Conservation (phyloP, 495 filamentous ascomycete species). For the Talaromyces trachyspermus region DNA sequence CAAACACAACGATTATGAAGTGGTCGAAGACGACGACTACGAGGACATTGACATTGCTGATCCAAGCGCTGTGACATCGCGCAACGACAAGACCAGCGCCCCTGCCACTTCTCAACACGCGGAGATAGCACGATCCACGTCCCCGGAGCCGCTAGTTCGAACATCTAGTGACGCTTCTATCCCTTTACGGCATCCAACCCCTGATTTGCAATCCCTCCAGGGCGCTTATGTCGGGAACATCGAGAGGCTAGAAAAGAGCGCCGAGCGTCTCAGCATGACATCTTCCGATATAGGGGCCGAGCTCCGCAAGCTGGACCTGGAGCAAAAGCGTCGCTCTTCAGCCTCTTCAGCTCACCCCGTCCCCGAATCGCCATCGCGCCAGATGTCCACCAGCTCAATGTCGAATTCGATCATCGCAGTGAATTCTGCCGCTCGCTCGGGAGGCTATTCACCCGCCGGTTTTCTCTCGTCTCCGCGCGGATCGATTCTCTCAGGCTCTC, state of each 20-base stretch:
- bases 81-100: neutral
- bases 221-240: conserved; percentile 71
- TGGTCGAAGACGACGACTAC: conserved; percentile 42
- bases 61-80: neutral
- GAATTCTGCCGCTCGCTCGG: conserved; percentile 57
- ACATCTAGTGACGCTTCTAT: conserved; percentile 51
- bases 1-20: conserved; percentile 31
- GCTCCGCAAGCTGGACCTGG: conserved; percentile 69
- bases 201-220: conserved; percentile 66
- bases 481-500: conserved; percentile 50
- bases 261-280: conserved; percentile 71
- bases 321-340: conserved; percentile 56
- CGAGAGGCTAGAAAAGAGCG: conserved; percentile 72
- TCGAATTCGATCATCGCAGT: conserved; percentile 61
- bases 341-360: conserved; percentile 31
- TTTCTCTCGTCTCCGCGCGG: conserved; percentile 58
- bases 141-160: conserved; percentile 45
- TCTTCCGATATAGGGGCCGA: conserved; percentile 74
- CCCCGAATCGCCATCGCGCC: conserved; percentile 48
- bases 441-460: conserved; percentile 64
- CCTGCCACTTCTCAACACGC: neutral
- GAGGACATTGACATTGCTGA: conserved; percentile 6
- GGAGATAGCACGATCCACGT: conserved; percentile 14
- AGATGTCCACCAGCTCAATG: conserved; percentile 45
- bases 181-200: conserved; percentile 64